Evolutionary conservation across 331 rosid species (phyloP), one percentile per base, ranked within the genome.

Genomic region (Ulmus americana): DNA sequence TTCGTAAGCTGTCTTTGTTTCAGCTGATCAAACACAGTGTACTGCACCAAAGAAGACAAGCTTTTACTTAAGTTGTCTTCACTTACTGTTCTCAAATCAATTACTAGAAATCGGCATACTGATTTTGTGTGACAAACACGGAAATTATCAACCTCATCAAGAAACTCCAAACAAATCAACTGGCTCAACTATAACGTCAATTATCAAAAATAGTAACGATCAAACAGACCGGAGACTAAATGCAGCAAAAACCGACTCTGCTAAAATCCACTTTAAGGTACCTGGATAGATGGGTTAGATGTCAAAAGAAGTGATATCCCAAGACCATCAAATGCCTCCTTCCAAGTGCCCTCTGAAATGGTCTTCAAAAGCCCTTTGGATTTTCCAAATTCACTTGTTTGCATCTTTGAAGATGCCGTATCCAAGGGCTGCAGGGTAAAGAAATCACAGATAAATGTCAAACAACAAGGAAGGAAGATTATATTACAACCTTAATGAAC

Each of bases 371-470:
- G 74, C 79, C 97, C 98, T 82, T 86, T 83, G 62, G 98, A 86
- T 81, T 86, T 89, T 75, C 98, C 98, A 74, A 92, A 92, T 66
- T 89, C 90, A 63, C 98, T 89, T 61, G 98, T 89, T 81, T 92
- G 97, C 95, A 92, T 92, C 86, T 76, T 79, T 18, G 98, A 86
- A 70, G 98, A 79, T 68, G 88, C 95, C 20, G 95, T 80, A 75
- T 92, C 98, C 78, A 92, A 74, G 58, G 98, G 98, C 98, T 89
- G 88, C 45, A 69, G 46, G 68, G 51, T 39, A 72, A 63, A 77
- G 35, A 68, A 42, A 10, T 59, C 35, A 63, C 52, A 79, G 46
- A 20, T 68, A 55, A 70, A 59, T 8, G 50, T 56, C 46, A 28
- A 16, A 55, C 40, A 41, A 59, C 20, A 39, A 50, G 40, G 38